These are phyloP conservation scores for Hansenula anomala DNA, from an alignment of 1,139 yeast genomes.

Conservation along the genomic window DNA sequence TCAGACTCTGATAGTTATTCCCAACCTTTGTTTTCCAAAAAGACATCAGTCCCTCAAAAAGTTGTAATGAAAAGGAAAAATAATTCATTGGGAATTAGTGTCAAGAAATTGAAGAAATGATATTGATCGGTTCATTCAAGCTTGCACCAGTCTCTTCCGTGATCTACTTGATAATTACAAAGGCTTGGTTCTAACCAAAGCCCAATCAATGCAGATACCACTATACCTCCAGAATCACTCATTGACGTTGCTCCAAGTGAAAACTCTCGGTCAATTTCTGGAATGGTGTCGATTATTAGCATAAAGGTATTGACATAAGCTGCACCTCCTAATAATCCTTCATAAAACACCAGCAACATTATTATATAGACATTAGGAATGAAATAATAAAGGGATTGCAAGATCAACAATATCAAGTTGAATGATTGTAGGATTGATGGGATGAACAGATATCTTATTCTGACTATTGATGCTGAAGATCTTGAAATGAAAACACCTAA, in stretches of 20 bases:
- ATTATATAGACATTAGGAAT: constrained; percentile 65
- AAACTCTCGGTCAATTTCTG: constrained; percentile 63
- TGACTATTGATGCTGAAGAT: constrained; percentile 65
- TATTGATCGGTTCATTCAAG: background rate
- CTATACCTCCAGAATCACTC: constrained; percentile 87
- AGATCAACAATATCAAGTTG: constrained; percentile 53
- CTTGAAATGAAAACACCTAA: constrained; percentile 89
- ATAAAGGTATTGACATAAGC: constrained; percentile 86
- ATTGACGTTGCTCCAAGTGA: constrained; percentile 92
- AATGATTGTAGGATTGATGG: constrained; percentile 65
- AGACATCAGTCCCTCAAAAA: constrained; percentile 3
- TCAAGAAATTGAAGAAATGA: constrained; percentile 7
- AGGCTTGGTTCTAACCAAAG: constrained; percentile 67
- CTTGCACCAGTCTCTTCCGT: constrained; percentile 64
- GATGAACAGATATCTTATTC: constrained; percentile 54
- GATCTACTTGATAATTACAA: constrained; percentile 63
- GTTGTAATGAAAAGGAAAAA: constrained; percentile 11
- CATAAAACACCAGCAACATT: constrained; percentile 67
- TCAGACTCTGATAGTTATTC: constrained; percentile 5
- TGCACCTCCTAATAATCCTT: constrained; percentile 86
- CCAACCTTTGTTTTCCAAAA: constrained; percentile 5
- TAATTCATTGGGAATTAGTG: constrained; percentile 13
- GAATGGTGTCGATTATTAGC: constrained; percentile 63
- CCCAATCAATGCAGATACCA: constrained; percentile 73
- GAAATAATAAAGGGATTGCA: constrained; percentile 59